A percentile compares a stretch with the other conserved stretches of the same genome.
Evolutionary conservation across 345 rosid species (phyloP).

Genomic region (Punica granatum): DNA sequence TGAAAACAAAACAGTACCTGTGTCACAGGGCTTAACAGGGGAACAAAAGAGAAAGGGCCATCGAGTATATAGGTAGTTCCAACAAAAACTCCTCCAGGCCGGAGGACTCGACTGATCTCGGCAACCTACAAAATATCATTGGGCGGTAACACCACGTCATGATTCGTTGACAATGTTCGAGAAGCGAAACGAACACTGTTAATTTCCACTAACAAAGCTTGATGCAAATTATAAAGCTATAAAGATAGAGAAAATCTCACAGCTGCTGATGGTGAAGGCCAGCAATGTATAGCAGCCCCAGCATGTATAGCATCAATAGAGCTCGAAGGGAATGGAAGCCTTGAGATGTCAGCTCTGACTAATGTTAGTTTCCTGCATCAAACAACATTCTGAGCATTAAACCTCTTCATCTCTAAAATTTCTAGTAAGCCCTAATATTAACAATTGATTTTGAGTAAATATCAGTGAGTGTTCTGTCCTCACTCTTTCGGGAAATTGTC

Average conservation of each 20-base stretch:
- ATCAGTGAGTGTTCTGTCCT: background rate
- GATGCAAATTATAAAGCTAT: background rate
- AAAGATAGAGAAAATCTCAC: slow-evolving; percentile 23
- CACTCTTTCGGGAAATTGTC: slow-evolving; percentile 70
- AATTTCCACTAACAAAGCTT: background rate
- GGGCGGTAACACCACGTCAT: background rate
- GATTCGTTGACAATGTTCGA: background rate
- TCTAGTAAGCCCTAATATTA: background rate
- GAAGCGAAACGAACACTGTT: background rate
- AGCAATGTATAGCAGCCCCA: slow-evolving; percentile 89
- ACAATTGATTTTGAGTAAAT: background rate
- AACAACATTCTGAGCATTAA: background rate
- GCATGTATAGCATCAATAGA: slow-evolving; percentile 87
- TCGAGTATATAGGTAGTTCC: slow-evolving; percentile 62
- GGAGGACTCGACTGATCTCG: slow-evolving; percentile 76
- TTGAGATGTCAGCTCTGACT: slow-evolving; percentile 85
- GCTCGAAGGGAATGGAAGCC: slow-evolving; percentile 70
- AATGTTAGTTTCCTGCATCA: slow-evolving; percentile 51
- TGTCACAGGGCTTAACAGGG: slow-evolving; percentile 39
- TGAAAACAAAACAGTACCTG: slow-evolving; percentile 32
- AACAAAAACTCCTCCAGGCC: slow-evolving; percentile 86
- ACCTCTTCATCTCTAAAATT: background rate
- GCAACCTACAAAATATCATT: slow-evolving; percentile 43
- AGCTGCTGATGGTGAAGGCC: slow-evolving; percentile 85
- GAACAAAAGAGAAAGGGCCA: slow-evolving; percentile 43